A percentile compares a stretch with the other conserved stretches of the same genome.
These are phyloP conservation scores for Paraglomus brasilianum DNA, from an alignment of 192 early-diverging fungal genomes.

Conservation along the genomic window DNA sequence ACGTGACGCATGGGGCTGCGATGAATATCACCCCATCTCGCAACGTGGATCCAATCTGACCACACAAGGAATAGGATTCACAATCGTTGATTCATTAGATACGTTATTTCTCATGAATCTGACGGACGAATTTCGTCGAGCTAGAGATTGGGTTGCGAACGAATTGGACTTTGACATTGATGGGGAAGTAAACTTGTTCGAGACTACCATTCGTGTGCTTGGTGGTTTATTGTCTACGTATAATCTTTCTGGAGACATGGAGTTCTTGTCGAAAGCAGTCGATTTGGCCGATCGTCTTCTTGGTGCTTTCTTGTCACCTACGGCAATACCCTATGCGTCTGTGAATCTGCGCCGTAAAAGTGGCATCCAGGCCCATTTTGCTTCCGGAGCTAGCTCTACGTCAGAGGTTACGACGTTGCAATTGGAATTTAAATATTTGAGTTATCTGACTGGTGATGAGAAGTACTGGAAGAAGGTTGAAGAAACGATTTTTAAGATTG, in stretches of 20 bases:
- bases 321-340: constrained; percentile 64
- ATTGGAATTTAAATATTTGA: constrained; percentile 84
- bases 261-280: constrained; percentile 67
- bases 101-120: constrained; percentile 80
- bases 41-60: constrained; percentile 66
- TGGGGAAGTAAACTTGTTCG: constrained; percentile 74
- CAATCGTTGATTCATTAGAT: constrained; percentile 83
- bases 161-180: constrained; percentile 66
- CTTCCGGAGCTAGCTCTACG: constrained; percentile 54
- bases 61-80: constrained; percentile 63
- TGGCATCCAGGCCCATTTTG: constrained; percentile 52
- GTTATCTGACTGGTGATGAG: constrained; percentile 69
- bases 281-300: constrained; percentile 76
- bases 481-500: constrained; percentile 54
- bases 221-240: constrained; percentile 83
- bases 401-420: constrained; percentile 85
- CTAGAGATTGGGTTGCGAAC: constrained; percentile 59
- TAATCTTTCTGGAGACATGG: constrained; percentile 65
- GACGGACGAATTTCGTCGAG: constrained; percentile 69
- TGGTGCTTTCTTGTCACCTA: constrained; percentile 64
- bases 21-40: constrained; percentile 80
- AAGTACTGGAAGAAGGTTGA: constrained; percentile 75
- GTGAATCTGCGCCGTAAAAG: constrained; percentile 51
- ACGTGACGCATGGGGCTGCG: constrained; percentile 77
- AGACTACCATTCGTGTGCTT: constrained; percentile 83